phyloP scores from a whole-genome alignment of 2,329 filamentous ascomycete species.

The Didymella keratinophila region DNA sequence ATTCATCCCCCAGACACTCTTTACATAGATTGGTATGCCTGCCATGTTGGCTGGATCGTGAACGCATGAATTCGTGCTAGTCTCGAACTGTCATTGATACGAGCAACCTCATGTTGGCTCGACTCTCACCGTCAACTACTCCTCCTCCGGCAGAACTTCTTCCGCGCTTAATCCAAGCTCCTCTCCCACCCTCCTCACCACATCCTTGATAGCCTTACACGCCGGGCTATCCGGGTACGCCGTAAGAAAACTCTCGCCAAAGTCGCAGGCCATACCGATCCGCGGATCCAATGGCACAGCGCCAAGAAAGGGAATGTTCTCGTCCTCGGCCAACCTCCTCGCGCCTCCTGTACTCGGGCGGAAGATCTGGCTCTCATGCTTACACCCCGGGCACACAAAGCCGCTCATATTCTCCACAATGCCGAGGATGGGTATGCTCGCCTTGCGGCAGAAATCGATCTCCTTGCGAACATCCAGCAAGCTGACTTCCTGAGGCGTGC shows the following conservation, averaged over 20 bases:
- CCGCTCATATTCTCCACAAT: conserved; percentile 98
- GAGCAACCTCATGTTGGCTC: not conserved
- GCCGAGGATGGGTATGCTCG: conserved; percentile 85
- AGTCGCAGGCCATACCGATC: conserved; percentile 96
- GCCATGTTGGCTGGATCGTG: not conserved
- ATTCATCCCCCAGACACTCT: no score
- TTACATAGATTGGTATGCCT: not conserved
- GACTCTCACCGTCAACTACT: not conserved
- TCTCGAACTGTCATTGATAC: not conserved
- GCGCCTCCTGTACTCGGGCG: conserved; percentile 90
- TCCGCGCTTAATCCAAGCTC: conserved; percentile 43
- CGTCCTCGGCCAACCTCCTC: conserved; percentile 79
- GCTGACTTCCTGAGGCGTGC: conserved; percentile 92
- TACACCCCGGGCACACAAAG: conserved; percentile 94
- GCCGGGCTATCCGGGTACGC: conserved; percentile 92
- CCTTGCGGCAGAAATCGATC: conserved; percentile 96
- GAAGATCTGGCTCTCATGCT: conserved; percentile 83
- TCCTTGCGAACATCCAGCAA: conserved; percentile 95
- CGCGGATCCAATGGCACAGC: conserved; percentile 90
- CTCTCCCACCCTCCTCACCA: conserved; percentile 76
- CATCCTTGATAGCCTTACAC: conserved; percentile 78
- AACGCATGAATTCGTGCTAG: not conserved
- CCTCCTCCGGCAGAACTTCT: conserved; percentile 38
- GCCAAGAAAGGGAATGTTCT: conserved; percentile 87
- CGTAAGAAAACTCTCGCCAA: conserved; percentile 96